Percentiles rank a stretch among this genome's conserved stretches.
phyloP scores from a whole-genome alignment of 1,284 basidiomycete species.

The Schizophyllum amplum region DNA sequence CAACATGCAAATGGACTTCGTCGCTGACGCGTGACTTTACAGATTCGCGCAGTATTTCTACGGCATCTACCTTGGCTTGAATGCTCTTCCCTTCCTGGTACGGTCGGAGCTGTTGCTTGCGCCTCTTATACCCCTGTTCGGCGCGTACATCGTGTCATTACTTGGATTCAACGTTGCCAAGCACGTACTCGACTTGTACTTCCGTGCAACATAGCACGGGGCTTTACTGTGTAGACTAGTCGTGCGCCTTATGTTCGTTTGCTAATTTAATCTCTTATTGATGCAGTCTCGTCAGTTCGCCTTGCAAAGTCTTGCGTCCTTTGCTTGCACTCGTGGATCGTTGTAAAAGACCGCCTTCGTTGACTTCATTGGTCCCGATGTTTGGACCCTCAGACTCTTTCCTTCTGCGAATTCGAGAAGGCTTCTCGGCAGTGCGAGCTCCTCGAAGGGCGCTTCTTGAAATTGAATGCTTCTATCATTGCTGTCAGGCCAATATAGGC shows the following conservation, averaged over 20 bases:
- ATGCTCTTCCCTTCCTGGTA: constrained; percentile 85
- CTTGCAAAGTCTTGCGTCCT: too few species aligned
- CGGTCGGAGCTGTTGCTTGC: constrained; percentile 81
- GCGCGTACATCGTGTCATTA: constrained; percentile 77
- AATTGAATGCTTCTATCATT: too few species aligned
- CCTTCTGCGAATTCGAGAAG: too few species aligned
- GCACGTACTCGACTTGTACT: constrained; percentile 71
- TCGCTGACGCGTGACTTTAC: constrained; percentile 1
- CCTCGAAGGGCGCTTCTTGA: too few species aligned
- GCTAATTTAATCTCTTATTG: not conserved
- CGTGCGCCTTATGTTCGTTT: not conserved
- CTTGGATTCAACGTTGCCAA: constrained; percentile 86
- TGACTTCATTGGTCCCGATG: too few species aligned
- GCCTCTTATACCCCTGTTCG: constrained; percentile 79
- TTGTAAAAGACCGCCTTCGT: too few species aligned
- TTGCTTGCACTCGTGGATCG: too few species aligned
- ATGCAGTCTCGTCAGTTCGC: too few species aligned
- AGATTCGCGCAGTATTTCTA: constrained; percentile 86
- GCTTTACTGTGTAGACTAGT: not conserved
- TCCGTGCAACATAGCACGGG: constrained; percentile 39
- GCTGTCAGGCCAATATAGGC: too few species aligned
- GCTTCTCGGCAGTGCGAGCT: too few species aligned
- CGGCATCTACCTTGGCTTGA: constrained; percentile 84
- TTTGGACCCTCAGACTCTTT: too few species aligned
- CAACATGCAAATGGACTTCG: constrained; percentile 1